Evolutionary conservation across 2,329 filamentous ascomycete genomes (phyloP).

Genomic region (Fusarium agapanthi): DNA sequence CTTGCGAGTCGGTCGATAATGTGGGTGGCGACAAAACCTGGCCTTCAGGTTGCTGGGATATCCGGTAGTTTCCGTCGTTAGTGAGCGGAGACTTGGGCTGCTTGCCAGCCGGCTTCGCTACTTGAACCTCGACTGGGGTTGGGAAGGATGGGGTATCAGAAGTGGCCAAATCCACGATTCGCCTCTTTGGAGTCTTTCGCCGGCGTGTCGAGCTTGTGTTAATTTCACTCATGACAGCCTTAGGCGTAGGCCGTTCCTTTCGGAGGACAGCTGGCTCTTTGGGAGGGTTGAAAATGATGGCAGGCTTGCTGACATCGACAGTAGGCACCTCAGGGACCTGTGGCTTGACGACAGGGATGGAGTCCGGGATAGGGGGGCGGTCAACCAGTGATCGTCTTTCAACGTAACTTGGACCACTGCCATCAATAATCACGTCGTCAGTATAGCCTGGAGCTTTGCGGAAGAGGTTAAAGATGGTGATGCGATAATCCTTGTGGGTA

Average conservation of each 20-base stretch:
- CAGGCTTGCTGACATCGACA: constrained; percentile 73
- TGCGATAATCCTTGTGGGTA: constrained; percentile 83
- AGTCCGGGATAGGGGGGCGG: constrained; percentile 77
- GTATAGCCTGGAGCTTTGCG: constrained; percentile 87
- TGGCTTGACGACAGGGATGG: constrained; percentile 80
- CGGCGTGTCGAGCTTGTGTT: constrained; percentile 68
- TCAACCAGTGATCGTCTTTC: constrained; percentile 88
- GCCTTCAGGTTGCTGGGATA: constrained; percentile 54
- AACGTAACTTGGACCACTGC: constrained; percentile 80
- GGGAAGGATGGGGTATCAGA: constrained; percentile 51
- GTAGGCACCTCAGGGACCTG: constrained; percentile 68
- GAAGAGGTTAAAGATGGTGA: constrained; percentile 96
- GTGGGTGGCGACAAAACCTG: constrained; percentile 46
- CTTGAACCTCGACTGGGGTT: constrained; percentile 43
- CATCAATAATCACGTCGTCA: constrained; percentile 90
- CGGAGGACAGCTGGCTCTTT: constrained; percentile 62
- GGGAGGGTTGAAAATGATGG: constrained; percentile 63
- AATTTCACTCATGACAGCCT: constrained; percentile 65
- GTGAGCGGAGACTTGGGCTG: constrained; percentile 33
- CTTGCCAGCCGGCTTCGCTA: constrained; percentile 25
- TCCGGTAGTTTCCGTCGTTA: constrained; percentile 53
- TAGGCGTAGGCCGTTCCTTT: constrained; percentile 66
- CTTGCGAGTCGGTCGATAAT: constrained; percentile 45
- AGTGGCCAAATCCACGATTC: constrained; percentile 71
- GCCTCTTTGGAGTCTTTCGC: constrained; percentile 66